Percentiles rank a stretch among this genome's conserved stretches.
Evolutionary conservation across 768 basidiomycete species (phyloP).

Genomic region (Infundibulicybe gibba): DNA sequence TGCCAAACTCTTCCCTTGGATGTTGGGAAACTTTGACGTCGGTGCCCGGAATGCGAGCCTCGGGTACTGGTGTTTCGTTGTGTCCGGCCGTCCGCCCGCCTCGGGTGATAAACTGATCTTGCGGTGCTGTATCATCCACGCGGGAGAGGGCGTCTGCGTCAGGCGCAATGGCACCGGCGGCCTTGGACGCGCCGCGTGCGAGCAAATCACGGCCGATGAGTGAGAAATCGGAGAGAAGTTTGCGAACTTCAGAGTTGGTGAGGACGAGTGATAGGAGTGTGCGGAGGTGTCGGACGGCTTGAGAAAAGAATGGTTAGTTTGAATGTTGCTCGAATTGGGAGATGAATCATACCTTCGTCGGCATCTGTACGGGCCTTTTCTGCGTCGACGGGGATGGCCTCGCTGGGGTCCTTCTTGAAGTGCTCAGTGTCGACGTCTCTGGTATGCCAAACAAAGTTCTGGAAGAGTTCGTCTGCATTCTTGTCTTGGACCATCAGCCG

Average conservation of each 20-base stretch:
- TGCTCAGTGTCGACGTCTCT: conserved; percentile 38
- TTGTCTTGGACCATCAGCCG: conserved; percentile 72
- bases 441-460: conserved; percentile 87
- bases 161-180: conserved; percentile 68
- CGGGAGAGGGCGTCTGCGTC: conserved; percentile 51
- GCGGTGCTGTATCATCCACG: conserved; percentile 68
- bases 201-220: conserved; percentile 83
- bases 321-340: conserved; percentile 43
- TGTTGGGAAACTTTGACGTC: conserved; percentile 33
- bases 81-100: conserved; percentile 27
- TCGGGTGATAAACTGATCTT: conserved; percentile 60
- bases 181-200: conserved; percentile 67
- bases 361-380: conserved; percentile 38
- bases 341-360: conserved; percentile 52
- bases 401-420: conserved; percentile 7
- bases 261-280: conserved; percentile 83
- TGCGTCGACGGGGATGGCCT: conserved; percentile 18
- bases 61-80: conserved; percentile 29
- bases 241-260: conserved; percentile 92
- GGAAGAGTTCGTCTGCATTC: conserved; percentile 89
- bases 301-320: background rate
- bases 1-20: conserved; percentile 44
- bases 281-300: conserved; percentile 82
- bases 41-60: conserved; percentile 27
- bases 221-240: conserved; percentile 77